These are phyloP conservation scores for Tetrastigma voinierianum DNA, from an alignment of 164 flowering plant genomes.

Conservation along the genomic window DNA sequence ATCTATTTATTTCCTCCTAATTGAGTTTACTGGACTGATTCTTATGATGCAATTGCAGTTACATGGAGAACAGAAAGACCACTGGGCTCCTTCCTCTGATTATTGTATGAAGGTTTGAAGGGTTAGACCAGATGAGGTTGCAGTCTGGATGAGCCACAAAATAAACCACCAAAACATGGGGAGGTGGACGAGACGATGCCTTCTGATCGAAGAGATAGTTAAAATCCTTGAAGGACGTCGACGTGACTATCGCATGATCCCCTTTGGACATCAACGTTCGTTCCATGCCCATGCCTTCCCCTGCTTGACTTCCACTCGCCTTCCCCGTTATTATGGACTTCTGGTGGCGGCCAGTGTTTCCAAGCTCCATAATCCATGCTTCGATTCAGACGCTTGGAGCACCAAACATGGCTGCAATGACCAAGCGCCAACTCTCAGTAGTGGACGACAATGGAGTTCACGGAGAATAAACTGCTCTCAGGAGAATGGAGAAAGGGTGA, in stretches of 20 bases:
- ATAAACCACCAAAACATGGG: slow-evolving; percentile 65
- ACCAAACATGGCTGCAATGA: too few relatives aligned
- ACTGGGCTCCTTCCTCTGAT: slow-evolving; percentile 49
- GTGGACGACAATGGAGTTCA: too few relatives aligned
- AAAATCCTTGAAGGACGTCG: slow-evolving; percentile 49
- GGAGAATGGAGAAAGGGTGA: too few relatives aligned
- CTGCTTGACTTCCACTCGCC: slow-evolving; percentile 22
- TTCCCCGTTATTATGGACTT: slow-evolving; percentile 31
- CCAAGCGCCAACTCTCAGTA: too few relatives aligned
- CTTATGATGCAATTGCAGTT: slow-evolving; percentile 26
- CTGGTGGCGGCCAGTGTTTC: neutral
- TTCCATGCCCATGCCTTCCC: slow-evolving; percentile 28
- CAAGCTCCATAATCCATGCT: too few relatives aligned
- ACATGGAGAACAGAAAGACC: slow-evolving; percentile 53
- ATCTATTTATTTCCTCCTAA: neutral
- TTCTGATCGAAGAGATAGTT: slow-evolving; percentile 51
- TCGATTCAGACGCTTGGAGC: too few relatives aligned
- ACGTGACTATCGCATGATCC: slow-evolving; percentile 51
- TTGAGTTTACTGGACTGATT: neutral
- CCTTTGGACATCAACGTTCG: slow-evolving; percentile 49
- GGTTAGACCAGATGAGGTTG: slow-evolving; percentile 29
- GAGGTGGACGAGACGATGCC: slow-evolving; percentile 45
- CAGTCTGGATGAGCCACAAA: slow-evolving; percentile 49
- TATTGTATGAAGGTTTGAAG: slow-evolving; percentile 41
- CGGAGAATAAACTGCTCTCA: too few relatives aligned